phyloP scores from a whole-genome alignment of 78 protist species.

The Bigelowiella natans region DNA sequence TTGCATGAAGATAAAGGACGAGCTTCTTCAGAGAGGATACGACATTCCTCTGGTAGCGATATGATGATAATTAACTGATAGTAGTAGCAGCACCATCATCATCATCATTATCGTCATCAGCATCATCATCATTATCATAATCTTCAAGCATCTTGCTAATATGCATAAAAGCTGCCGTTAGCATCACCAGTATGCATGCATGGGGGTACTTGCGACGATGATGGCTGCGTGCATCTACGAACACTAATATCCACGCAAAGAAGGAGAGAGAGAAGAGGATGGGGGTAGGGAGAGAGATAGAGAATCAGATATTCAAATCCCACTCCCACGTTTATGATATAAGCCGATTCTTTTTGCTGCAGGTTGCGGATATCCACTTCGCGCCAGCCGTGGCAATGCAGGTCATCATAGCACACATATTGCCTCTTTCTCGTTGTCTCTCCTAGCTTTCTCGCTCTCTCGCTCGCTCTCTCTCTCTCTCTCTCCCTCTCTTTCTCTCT shows the following conservation, averaged over 20 bases:
- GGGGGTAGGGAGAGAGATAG: too few species aligned
- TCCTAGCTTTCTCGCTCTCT: neutral
- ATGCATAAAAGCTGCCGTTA: too few species aligned
- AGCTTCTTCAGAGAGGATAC: neutral
- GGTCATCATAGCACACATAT: neutral
- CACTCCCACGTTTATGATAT: too few species aligned
- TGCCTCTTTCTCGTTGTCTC: neutral
- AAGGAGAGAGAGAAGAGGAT: too few species aligned
- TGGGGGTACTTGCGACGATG: too few species aligned
- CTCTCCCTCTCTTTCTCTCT: neutral
- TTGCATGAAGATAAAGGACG: constrained; percentile 6
- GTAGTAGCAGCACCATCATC: too few species aligned
- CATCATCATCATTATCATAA: neutral
- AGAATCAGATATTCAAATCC: too few species aligned
- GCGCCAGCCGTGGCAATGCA: constrained; percentile 14
- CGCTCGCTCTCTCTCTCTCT: neutral
- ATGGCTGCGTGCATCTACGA: too few species aligned
- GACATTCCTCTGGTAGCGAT: constrained; percentile 3
- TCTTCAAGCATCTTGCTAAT: neutral
- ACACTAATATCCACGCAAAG: too few species aligned
- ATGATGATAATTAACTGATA: too few species aligned
- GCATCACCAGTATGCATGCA: too few species aligned
- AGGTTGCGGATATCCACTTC: constrained; percentile 47
- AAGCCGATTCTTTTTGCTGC: constrained; percentile 4
- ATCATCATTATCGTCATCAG: neutral